Percentiles rank a stretch among this genome's conserved stretches.
phyloP scores from a whole-genome alignment of 257 asterid genomes.

The Ehretia macrophylla region DNA sequence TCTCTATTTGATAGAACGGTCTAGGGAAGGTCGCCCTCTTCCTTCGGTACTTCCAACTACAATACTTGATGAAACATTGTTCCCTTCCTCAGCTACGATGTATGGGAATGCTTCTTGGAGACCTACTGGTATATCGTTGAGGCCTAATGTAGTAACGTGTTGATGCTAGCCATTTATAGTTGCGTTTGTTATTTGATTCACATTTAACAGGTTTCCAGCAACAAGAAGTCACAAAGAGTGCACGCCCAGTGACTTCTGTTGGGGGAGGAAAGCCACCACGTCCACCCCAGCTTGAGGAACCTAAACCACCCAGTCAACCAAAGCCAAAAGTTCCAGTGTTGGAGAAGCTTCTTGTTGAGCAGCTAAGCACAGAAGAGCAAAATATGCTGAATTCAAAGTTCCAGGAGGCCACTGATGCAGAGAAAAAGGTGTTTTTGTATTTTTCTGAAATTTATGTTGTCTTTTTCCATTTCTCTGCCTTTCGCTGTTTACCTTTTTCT shows the following conservation, averaged over 20 bases:
- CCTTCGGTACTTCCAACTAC: slow-evolving; percentile 67
- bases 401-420: slow-evolving; percentile 91
- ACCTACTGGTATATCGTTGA: neutral
- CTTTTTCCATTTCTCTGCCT: no score
- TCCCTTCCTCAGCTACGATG: slow-evolving; percentile 27
- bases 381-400: slow-evolving; percentile 66
- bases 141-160: neutral
- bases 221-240: slow-evolving; percentile 35
- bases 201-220: slow-evolving; percentile 55
- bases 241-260: slow-evolving; percentile 26
- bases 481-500: no score
- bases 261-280: slow-evolving; percentile 87
- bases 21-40: slow-evolving; percentile 84
- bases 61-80: slow-evolving; percentile 55
- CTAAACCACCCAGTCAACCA: slow-evolving; percentile 49
- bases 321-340: slow-evolving; percentile 84
- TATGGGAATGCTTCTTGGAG: slow-evolving; percentile 1
- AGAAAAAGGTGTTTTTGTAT: slow-evolving; percentile 43
- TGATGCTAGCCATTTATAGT: no score
- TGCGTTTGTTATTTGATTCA: neutral
- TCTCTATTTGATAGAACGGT: slow-evolving; percentile 91
- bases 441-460: no score
- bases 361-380: slow-evolving; percentile 93
- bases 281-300: slow-evolving; percentile 72
- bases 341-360: slow-evolving; percentile 86